Base-by-base conservation (phyloP, 2,329 filamentous ascomycete genomes). In the Aspergillus texensis region DNA sequence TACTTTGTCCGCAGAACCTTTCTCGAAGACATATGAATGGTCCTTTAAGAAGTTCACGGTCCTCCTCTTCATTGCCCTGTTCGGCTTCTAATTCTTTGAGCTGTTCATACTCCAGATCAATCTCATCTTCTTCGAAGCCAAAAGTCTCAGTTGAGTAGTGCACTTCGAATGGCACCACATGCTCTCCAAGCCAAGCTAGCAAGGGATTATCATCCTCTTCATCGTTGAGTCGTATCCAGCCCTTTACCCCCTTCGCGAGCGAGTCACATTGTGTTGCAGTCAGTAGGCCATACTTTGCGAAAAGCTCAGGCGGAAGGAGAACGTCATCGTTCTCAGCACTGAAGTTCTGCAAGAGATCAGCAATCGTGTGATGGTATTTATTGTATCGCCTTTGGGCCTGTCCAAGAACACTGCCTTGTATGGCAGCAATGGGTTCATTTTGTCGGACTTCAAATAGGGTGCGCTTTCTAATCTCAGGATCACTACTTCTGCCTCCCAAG, bases 401-500 rank as follows among this genome's bases (percentile, higher is more conserved):
- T 0, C 67, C 66, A 36, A 81, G 74, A 8, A 80, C 67, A 24
- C 82, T 78, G 1, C 82, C 82, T 28, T 75, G 68, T 11, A 84
- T 68, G 10, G 69, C 72, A 9, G 72, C 72, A 10, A 74, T 65
- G 1, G 73, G 71, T 3, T 73, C 68, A 3, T 67, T 72, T 14
- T 75, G 71, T 21, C 85, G 84, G 1, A 93, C 77, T 62, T 89
- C 85, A 72, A 82, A 92, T 3, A 96, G 71, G 0, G 88, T 93
- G 16, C 87, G 84, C 58, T 86, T 81, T 64, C 87, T 87, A 67
- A 96, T 89, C 0, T 84, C 83, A 0, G 81, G 78, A 64, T 91
- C 89, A 58, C 87, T 85, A 21, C 90, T 91, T 34, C 91, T 85
- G 2, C 89, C 88, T 48, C 93, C 93, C 11, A 92, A 78, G 10